Base-by-base conservation (phyloP, 768 basidiomycete species). In the Suillus discolor region DNA sequence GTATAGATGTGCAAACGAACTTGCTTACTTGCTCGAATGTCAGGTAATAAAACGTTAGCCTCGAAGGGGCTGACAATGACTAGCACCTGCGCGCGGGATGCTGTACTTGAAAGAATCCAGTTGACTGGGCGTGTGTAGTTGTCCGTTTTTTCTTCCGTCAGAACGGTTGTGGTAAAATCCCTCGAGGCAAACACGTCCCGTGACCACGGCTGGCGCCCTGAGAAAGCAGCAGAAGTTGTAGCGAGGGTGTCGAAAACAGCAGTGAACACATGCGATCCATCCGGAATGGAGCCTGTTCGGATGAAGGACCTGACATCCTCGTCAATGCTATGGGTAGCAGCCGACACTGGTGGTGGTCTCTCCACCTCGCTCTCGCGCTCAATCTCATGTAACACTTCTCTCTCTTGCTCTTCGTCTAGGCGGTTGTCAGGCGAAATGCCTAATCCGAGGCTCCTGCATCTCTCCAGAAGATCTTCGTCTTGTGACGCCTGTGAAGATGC, bases 371-470 rank as follows among this genome's bases (percentile, higher is more conserved):
- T 67, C 68, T 84, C 82, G 20, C 70, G 69, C 66, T 84, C 81
- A 2, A 78, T 71, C 66, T 85, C 81, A 23, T 79, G 80, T 6
- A 69, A 68, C 13, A 84, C 73, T 65, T 85, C 82, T 62, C 83
- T 72, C 65, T 84, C 84, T 55, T 84, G 83, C 63, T 85, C 84
- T 66, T 84, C 82, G n/a, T 80, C 78, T 65, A 81, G 69, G 20
- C 66, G 66, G 28, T 54, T 65, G n/a, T 71, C 66, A 15, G 59
- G 44, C 6, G 79, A 41, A 45, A 41, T 63, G 59, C 25, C 42
- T 8, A 77, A 28, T 1, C 80, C 80, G 13, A 82, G 72, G 13
- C 65, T 31, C 9, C 53, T 20, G 20, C 74, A 72, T 39, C 74
- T 75, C 20, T 76, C 63, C 1, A 60, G 67, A 39, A 83, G 70